Percentiles rank a stretch among this genome's conserved stretches.
Evolutionary conservation across 2,329 filamentous ascomycete species (phyloP).

Genomic region (Pezicula rhizophila): DNA sequence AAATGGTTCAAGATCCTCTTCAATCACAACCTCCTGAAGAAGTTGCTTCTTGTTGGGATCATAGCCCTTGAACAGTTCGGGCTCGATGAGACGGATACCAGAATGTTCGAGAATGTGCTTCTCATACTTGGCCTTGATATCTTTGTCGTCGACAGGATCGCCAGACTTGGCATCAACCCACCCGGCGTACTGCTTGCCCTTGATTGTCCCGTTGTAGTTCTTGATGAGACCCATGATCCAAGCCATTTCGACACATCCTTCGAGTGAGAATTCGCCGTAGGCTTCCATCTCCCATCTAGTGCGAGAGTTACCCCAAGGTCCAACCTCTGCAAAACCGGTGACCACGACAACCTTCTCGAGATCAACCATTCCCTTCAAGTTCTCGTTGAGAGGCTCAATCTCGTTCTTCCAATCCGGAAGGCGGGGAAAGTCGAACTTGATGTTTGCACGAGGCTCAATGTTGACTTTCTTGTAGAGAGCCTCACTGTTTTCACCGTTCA

Average conservation of each 20-base stretch:
- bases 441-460: conserved; percentile 89
- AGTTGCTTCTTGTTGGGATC: conserved; percentile 98
- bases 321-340: conserved; percentile 91
- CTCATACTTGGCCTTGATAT: conserved; percentile 96
- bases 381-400: conserved; percentile 78
- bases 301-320: conserved; percentile 96
- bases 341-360: conserved; percentile 97
- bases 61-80: conserved; percentile 93
- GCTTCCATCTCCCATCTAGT: conserved; percentile 99
- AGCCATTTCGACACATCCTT: conserved; percentile 98
- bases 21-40: conserved; percentile 93
- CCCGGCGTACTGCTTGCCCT: conserved; percentile 92
- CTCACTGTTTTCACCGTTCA: conserved; percentile 91
- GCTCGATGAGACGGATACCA: conserved; percentile 95
- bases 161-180: conserved; percentile 94
- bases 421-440: conserved; percentile 93
- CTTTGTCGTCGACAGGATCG: conserved; percentile 95
- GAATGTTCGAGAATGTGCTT: conserved; percentile 94
- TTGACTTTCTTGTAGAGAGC: conserved; percentile 91
- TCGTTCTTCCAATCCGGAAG: conserved; percentile 90
- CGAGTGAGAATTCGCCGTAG: conserved; percentile 90
- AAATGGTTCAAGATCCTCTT: conserved; percentile 95
- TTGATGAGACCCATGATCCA: conserved; percentile 99
- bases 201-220: conserved; percentile 93
- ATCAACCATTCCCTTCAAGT: conserved; percentile 96